Base-by-base conservation (phyloP, 2,329 filamentous ascomycete species). In the Pseudogymnoascus sp. region DNA sequence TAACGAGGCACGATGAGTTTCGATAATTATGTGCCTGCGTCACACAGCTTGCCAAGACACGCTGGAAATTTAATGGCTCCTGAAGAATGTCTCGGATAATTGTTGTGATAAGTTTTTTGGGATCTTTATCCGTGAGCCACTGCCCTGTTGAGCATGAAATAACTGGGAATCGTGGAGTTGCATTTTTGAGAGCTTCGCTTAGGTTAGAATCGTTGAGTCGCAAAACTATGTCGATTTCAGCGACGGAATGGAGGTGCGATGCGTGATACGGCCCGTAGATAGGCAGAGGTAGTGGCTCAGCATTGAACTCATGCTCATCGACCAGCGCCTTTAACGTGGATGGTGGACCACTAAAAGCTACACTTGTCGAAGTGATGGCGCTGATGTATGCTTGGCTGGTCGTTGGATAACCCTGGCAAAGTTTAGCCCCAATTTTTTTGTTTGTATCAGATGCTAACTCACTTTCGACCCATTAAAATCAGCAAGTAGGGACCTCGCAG, bases 201-300 rank as follows among this genome's bases (percentile, higher is more conserved):
- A 80, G 72, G 21, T 69, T 69, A 6, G 75, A 68, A 19, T 79
- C 75, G 40, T 78, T 74, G 31, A 82, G 73, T 14, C 74, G 72
- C 31, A 84, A 71, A 26, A 84, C 77, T 64, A 72, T 74, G 53
- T 77, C 75, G 19, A 83, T 72, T 64, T 82, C 76, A 16, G 70
- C 72, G 14, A 70, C 67, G 0, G 74, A 74, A 68, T 84, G 78
- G n/a, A 85, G 74, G 69, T 84, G 81, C 2, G 78, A 66, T 38
- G 83, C 81, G 68, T 86, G 83, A 68, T 84, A 85, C 6, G 83
- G 82, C 0, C 80, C 83, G 66, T 81, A 80, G 26, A 85, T 78
- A 0, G 82, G 80, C 61, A 84, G 78, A 1, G 77, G 73, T n/a
- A 77, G 78, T 13, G 77, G 74, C 66, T 77, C 78, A 35, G 74